These are phyloP conservation scores for Ganoderma sinense DNA, from an alignment of 1,284 basidiomycete genomes.

Conservation along the genomic window DNA sequence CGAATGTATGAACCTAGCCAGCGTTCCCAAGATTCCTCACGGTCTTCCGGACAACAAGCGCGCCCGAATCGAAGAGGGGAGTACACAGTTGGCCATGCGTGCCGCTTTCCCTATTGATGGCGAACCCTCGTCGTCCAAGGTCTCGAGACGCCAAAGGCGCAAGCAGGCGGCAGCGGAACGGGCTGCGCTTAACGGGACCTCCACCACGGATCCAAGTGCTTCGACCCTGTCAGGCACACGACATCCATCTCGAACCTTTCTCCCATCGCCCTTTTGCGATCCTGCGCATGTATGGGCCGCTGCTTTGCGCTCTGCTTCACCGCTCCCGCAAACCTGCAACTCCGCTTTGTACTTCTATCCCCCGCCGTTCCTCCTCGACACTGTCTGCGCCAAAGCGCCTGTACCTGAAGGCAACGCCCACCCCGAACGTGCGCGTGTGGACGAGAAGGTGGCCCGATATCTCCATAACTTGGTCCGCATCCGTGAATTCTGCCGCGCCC, in stretches of 20 bases:
- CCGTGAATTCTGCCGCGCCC: slow-evolving; percentile 13
- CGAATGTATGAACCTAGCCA: not conserved
- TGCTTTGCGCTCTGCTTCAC: not conserved
- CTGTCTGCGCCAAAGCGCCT: not conserved
- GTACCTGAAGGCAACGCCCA: not conserved
- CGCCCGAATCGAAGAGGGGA: not conserved
- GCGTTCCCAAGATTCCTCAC: not conserved
- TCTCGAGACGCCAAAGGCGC: not conserved
- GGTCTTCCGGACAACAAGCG: not conserved
- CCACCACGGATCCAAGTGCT: not conserved
- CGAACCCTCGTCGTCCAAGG: not conserved
- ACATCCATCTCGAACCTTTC: not conserved
- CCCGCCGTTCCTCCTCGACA: slow-evolving; percentile 13
- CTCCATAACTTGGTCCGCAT: slow-evolving; percentile 7
- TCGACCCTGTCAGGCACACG: not conserved
- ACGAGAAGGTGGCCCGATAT: slow-evolving; percentile 12
- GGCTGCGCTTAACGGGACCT: not conserved
- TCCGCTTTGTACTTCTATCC: slow-evolving; percentile 11
- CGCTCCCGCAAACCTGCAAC: not conserved
- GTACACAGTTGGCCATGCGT: not conserved
- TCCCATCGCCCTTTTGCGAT: not conserved
- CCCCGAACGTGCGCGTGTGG: not conserved
- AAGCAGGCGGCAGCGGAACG: not conserved
- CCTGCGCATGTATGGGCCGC: not conserved
- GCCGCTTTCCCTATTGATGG: not conserved